Base-by-base conservation (phyloP, 2,329 filamentous ascomycete species). In the Cladophialophora bantiana region DNA sequence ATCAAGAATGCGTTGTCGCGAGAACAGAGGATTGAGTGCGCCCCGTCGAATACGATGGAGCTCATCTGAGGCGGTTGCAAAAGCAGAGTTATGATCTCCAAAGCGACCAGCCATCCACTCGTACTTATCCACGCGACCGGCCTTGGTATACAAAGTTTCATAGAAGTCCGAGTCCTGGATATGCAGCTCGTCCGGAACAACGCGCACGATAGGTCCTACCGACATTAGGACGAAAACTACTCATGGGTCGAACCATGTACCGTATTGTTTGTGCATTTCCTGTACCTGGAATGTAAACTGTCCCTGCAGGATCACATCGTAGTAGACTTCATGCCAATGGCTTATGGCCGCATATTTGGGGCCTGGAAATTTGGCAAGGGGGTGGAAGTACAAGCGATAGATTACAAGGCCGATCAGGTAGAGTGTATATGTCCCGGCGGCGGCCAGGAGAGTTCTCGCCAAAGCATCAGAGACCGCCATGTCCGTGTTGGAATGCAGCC, bases 141-240 rank as follows among this genome's bases (percentile, higher is more conserved):
- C 72, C 31, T 74, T 74, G 40, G 75, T 73, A 54, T 78, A 79
- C 9, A 78, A 71, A 13, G 74, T 73, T 15, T 77, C 70, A 48
- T 74, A 77, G 67, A 71, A 78, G 3, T 73, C 66, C 5, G 75
- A 62, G 53, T 78, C 77, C 13, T 71, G 71, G 67, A 78, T 74
- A 59, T 77, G 75, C 6, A 78, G 58, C 59, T 77, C 76, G 4
- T 72, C 58, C 2, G 77, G 77, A 32, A 67, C 74, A 57, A 78
- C 71, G 3, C 77, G 75, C 31, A 78, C 62, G 34, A 78, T 75
- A 0, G 77, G 76, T 2, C 63, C 57, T 65, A 34, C 31, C 15
- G 13, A n/a, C 12, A 36, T 59, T 26, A 60, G 40, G 26, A 52
- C n/a, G 26, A 15, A 13, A 7, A 50, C 18, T 34, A 42, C 7